These are phyloP conservation scores for Pyricularia pennisetigena DNA, from an alignment of 2,329 filamentous ascomycete genomes.

Conservation along the genomic window DNA sequence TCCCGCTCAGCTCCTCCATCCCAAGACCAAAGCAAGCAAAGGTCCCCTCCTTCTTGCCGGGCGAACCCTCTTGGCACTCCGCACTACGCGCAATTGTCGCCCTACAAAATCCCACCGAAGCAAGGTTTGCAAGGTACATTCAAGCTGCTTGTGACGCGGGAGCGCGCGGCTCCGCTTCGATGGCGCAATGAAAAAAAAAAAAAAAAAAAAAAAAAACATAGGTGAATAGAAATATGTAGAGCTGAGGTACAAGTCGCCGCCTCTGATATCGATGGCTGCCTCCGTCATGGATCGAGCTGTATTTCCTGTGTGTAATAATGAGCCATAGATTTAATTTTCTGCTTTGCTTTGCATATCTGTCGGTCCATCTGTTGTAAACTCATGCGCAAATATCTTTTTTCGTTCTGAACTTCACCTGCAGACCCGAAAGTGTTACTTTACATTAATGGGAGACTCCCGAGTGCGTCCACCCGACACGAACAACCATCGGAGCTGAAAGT, in stretches of 20 bases:
- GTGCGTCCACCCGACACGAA: not conserved
- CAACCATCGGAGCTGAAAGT: not conserved
- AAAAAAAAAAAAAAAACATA: not conserved
- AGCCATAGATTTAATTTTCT: not conserved
- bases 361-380: not conserved
- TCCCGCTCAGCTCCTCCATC: not conserved
- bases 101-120: not conserved
- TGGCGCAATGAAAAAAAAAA: not conserved
- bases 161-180: not conserved
- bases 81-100: constrained; percentile 1
- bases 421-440: not conserved
- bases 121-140: not conserved
- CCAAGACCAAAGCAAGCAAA: too few relatives aligned
- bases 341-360: not conserved
- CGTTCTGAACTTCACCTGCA: not conserved
- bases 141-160: not conserved
- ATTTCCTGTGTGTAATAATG: not conserved
- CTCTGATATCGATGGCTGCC: not conserved
- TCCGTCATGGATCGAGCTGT: not conserved
- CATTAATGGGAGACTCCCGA: not conserved
- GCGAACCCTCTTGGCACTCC: not conserved
- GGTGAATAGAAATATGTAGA: too few relatives aligned
- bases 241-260: not conserved
- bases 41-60: not conserved
- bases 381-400: not conserved